phyloP scores from a whole-genome alignment of 805 yeast genomes.

The Candida ipomoeae region DNA sequence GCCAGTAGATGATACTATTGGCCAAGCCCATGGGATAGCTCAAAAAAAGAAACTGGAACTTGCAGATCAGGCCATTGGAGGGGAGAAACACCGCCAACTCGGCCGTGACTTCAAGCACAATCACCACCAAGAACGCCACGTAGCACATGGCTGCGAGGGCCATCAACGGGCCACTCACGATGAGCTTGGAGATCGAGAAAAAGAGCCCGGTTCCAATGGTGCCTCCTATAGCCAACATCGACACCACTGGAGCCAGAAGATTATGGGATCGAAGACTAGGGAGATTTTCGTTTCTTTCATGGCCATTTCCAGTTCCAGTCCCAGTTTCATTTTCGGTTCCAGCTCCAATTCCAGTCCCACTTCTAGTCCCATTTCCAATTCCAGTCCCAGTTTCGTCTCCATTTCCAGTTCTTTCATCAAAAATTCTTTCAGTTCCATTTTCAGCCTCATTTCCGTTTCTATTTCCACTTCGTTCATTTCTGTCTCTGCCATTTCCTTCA shows the following conservation, averaged over 20 bases:
- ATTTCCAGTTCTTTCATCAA: too few species aligned
- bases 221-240: conserved; percentile 24
- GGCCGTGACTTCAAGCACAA: conserved; percentile 19
- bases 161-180: conserved; percentile 19
- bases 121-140: conserved; percentile 18
- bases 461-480: too few species aligned
- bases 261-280: not conserved
- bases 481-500: too few species aligned
- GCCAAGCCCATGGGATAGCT: conserved; percentile 17
- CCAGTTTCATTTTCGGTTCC: too few species aligned
- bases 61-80: conserved; percentile 19
- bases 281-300: too few species aligned
- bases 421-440: too few species aligned
- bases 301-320: too few species aligned
- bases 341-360: too few species aligned
- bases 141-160: conserved; percentile 18
- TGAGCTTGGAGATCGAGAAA: conserved; percentile 14
- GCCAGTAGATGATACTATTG: conserved; percentile 22
- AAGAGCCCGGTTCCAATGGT: conserved; percentile 24
- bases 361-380: too few species aligned
- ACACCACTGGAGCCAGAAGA: conserved; percentile 11
- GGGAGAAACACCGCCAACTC: conserved; percentile 21
- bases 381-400: too few species aligned
- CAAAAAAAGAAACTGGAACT: conserved; percentile 18
- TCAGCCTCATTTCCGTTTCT: too few species aligned